phyloP scores from a whole-genome alignment of 2,329 filamentous ascomycete species.

The Cladophialophora exuberans region DNA sequence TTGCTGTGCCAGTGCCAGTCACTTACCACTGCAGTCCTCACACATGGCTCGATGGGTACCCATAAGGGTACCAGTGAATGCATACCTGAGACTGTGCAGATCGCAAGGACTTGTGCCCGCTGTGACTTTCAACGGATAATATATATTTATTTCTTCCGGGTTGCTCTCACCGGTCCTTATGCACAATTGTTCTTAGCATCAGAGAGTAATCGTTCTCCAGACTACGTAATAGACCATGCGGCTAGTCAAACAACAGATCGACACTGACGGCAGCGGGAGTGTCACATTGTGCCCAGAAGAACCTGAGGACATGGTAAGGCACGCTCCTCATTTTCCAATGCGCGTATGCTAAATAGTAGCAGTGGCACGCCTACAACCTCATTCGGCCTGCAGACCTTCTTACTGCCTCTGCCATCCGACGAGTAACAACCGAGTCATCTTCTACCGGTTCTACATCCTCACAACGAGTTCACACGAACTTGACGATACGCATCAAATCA shows the following conservation, averaged over 20 bases:
- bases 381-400: conserved; percentile 68
- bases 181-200: no score
- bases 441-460: conserved; percentile 65
- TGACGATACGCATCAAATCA: conserved; percentile 67
- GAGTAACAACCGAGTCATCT: conserved; percentile 62
- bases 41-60: no score
- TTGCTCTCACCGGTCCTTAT: no score
- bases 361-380: conserved; percentile 78
- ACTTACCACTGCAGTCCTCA: no score
- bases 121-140: no score
- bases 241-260: conserved; percentile 68
- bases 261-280: conserved; percentile 66
- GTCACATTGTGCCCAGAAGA: conserved; percentile 72
- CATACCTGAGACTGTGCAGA: no score
- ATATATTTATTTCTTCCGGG: no score
- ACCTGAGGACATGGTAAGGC: conserved; percentile 72
- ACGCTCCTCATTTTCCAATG: not conserved
- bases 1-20: no score
- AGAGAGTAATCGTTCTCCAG: no score
- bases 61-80: no score
- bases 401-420: conserved; percentile 67
- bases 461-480: conserved; percentile 65
- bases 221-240: no score
- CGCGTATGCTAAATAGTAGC: conserved; percentile 19
- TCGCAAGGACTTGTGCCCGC: no score